Evolutionary conservation across 2,329 filamentous ascomycete species (phyloP), one percentile per base, ranked within the genome.

Genomic region (Esteya vermicola): DNA sequence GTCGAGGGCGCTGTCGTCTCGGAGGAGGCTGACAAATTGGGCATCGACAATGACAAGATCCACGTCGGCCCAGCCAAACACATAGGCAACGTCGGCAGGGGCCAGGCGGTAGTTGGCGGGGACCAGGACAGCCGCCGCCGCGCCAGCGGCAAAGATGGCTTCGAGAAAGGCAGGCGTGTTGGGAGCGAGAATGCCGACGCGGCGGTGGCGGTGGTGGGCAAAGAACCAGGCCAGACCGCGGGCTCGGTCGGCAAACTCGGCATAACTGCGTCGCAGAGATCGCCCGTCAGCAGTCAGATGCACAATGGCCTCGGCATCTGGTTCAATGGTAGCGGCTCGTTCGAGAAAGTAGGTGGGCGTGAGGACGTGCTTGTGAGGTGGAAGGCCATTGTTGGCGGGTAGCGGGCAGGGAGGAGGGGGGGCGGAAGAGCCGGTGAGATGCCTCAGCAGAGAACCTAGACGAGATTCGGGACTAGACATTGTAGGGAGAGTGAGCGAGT

Each of bases 121-220:
- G 39, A 94, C 81, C 45, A 86, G 76, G 20, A 93, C 73, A 8
- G 70, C 83, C 1, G 85, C 85, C 0, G 83, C 83, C 1, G 83
- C 88, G 1, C 78, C 79, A 49, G 95, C 81, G 2, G 83, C 91
- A 54, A 85, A 98, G 45, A 94, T 84, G 7, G 78, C 74, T 61
- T 96, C 89, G 22, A 98, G 67, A 52, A 96, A 96, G 0, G 88
- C 88, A 0, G 91, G 91, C 1, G 91, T 98, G 56, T 98, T 98
- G 4, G 91, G 84, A 9, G 78, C 79, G 10, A 98, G 67, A 36
- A 98, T 79, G 7, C 91, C 91, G 6, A 96, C 81, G 44, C 83
- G 72, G 52, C 75, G 80, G 52, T 75, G 77, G 5, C 72, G 70
- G 53, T 83, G 75, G 57, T 83, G 84, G 50, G 73, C 72, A 42